Evolutionary conservation across 306 rosid genomes (phyloP), one percentile per base, ranked within the genome.

Genomic region (Quercus engelmannii): DNA sequence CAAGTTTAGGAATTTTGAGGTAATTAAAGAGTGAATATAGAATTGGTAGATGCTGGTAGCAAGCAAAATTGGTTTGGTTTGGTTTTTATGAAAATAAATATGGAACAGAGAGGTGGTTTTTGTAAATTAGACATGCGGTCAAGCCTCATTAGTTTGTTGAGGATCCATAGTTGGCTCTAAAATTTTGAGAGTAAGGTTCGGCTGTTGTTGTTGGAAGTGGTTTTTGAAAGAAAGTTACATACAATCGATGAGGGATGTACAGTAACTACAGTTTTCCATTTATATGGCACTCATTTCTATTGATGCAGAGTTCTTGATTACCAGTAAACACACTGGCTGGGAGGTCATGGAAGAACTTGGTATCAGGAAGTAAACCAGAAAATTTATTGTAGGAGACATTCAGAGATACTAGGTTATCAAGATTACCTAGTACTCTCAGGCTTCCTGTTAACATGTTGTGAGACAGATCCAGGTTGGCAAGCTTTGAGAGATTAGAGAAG

Each of bases 341-440:
- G 71, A 94, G 89, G 55, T 86, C 92, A 31, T 61, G 81, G 85
- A 94, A 94, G 85, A 92, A 87, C 81, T 89, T 94, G 10, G 94
- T 89, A 78, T 78, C 83, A 9, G 98, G 98, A 88, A 94, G 89
- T 61, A 86, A 52, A 76, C 97, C 98, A 5, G 93, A 89, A 57
- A 94, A 82, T 59, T 89, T 89, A 38, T 94, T 94, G 83, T 88
- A 92, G 6, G 98, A 94, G 80, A 94, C 93, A 88, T 94, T 87
- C 19, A 94, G 84, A 80, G 90, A 92, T 62, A 91, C 97, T 49
- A 94, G 92, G 76, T 94, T 94, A 65, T 91, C 97, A 56, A 94
- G 92, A 78, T 74, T 69, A 30, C 84, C 83, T 31, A 94, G 83
- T 28, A 85, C 86, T 25, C 28, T 75, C 74, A 94, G 91, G 77